Conservation (phyloP, 2,329 filamentous ascomycete species). For the Cordyceps militaris region DNA sequence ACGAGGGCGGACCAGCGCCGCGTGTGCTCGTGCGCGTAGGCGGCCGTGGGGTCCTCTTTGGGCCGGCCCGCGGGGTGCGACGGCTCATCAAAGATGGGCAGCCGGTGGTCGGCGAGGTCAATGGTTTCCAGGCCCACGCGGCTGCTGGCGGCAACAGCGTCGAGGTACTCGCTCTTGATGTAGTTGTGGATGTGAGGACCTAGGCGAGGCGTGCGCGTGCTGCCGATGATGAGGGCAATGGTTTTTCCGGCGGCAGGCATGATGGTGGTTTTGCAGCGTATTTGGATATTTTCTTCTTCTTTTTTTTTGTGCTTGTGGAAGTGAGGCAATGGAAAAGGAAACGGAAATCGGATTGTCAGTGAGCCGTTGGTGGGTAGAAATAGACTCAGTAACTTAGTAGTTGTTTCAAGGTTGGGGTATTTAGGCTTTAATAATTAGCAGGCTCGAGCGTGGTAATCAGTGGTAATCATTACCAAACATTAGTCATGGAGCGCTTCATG, state of each 20-base stretch:
- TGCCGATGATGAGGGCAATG: slow-evolving; percentile 30
- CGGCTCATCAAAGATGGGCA: slow-evolving; percentile 35
- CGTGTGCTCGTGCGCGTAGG: slow-evolving; percentile 32
- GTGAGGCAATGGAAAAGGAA: neutral
- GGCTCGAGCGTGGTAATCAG: neutral
- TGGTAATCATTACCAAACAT: neutral
- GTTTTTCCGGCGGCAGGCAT: slow-evolving; percentile 12
- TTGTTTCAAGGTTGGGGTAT: neutral
- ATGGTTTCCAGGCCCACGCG: slow-evolving; percentile 22
- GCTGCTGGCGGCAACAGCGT: slow-evolving; percentile 16
- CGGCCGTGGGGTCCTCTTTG: slow-evolving; percentile 17
- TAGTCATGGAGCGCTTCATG: neutral
- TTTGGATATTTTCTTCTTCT: no score
- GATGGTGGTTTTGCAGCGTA: neutral
- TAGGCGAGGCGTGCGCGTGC: slow-evolving; percentile 26
- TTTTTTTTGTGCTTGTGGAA: no score
- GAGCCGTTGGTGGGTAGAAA: neutral
- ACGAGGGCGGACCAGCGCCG: slow-evolving; percentile 36
- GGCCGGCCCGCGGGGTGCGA: slow-evolving; percentile 30
- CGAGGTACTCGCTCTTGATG: slow-evolving; percentile 23
- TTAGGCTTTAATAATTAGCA: neutral
- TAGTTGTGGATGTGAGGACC: slow-evolving; percentile 26
- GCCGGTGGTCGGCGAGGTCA: slow-evolving; percentile 31
- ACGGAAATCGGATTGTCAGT: neutral
- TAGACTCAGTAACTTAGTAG: neutral